phyloP scores from a whole-genome alignment of 768 basidiomycete genomes.

The Calocybe gangraenosa region DNA sequence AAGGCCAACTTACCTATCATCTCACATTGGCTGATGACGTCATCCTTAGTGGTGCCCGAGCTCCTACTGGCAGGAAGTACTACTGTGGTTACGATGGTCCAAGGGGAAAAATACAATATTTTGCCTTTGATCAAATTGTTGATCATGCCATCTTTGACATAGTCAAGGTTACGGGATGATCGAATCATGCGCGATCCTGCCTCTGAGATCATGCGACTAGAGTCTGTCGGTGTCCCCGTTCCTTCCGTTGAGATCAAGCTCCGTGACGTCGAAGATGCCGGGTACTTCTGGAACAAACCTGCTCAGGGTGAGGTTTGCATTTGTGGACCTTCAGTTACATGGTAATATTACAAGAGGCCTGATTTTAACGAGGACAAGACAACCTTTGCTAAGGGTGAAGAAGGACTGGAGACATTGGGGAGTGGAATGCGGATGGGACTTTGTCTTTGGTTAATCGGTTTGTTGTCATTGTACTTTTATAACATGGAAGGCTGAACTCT shows the following conservation, averaged over 20 bases:
- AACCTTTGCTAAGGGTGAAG: slow-evolving; percentile 91
- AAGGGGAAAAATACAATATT: no score
- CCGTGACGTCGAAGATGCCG: slow-evolving; percentile 77
- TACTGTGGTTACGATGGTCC: slow-evolving; percentile 78
- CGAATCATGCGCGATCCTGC: slow-evolving; percentile 86
- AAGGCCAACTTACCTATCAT: slow-evolving; percentile 64
- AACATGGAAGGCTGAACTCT: neutral
- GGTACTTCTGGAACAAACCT: slow-evolving; percentile 72
- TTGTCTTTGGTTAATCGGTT: slow-evolving; percentile 85
- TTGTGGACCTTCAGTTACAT: slow-evolving; percentile 80
- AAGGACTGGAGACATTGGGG: slow-evolving; percentile 90
- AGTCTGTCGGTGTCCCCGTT: slow-evolving; percentile 79
- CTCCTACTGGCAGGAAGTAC: slow-evolving; percentile 81
- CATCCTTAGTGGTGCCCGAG: slow-evolving; percentile 72
- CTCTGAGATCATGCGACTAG: slow-evolving; percentile 73
- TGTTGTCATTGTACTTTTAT: slow-evolving; percentile 17
- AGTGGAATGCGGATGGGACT: slow-evolving; percentile 93
- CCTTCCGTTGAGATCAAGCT: slow-evolving; percentile 90
- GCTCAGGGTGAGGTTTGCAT: slow-evolving; percentile 88
- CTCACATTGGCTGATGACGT: slow-evolving; percentile 65
- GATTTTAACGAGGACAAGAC: slow-evolving; percentile 82
- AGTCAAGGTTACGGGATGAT: slow-evolving; percentile 90
- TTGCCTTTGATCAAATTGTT: no score
- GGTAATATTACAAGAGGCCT: slow-evolving; percentile 87
- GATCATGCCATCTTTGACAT: no score